Percentiles rank a stretch among this genome's conserved stretches.
Conservation (phyloP, 805 yeast species). For the Maudiozyma barnettii region DNA sequence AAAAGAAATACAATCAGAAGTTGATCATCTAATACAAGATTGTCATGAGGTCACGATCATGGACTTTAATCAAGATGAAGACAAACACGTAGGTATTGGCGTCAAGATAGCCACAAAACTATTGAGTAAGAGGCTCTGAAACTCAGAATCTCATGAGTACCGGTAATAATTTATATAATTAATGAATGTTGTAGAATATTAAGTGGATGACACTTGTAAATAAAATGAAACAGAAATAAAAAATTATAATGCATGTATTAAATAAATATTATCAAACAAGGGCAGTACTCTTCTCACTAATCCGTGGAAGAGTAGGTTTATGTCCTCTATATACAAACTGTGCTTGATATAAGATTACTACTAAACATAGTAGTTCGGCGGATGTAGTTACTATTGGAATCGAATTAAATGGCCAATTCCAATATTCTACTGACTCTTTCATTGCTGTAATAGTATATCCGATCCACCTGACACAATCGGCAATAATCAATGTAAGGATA, state of each 20-base stretch:
- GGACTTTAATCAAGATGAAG: conserved; percentile 54
- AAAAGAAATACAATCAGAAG: conserved; percentile 48
- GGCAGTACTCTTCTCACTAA: conserved; percentile 2
- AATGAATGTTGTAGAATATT: too few species aligned
- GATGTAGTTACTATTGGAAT: conserved; percentile 13
- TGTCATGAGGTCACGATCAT: conserved; percentile 44
- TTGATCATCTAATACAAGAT: conserved; percentile 46
- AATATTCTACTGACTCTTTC: conserved; percentile 5
- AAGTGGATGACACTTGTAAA: neutral
- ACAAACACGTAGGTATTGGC: conserved; percentile 51
- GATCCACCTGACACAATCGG: conserved; percentile 3
- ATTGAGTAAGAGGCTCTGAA: conserved; percentile 46
- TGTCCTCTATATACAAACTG: conserved; percentile 16
- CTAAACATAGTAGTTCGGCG: conserved; percentile 11
- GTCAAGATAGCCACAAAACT: conserved; percentile 60
- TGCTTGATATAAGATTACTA: conserved; percentile 20
- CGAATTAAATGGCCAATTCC: conserved; percentile 18
- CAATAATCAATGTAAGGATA: conserved; percentile 6
- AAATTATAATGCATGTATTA: neutral
- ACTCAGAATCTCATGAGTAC: too few species aligned
- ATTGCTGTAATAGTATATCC: neutral
- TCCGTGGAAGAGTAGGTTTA: conserved; percentile 15
- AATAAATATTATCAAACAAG: conserved; percentile 1
- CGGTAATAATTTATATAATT: too few species aligned
- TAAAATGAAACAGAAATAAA: neutral